phyloP scores from a whole-genome alignment of 345 rosid genomes.

The Euphorbia peplus region DNA sequence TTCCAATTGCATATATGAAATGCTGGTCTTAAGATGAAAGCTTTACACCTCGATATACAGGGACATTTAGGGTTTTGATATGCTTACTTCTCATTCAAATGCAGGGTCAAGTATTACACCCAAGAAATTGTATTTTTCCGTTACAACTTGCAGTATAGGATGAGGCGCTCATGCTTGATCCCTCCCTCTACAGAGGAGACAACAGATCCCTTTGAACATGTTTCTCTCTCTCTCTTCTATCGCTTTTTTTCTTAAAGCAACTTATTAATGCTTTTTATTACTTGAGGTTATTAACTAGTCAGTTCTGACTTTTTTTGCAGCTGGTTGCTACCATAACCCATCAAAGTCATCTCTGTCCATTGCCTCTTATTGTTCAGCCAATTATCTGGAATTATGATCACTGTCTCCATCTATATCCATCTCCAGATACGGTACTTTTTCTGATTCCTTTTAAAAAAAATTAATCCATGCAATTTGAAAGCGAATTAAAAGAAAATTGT shows the following conservation, averaged over 20 bases:
- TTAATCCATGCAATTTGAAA: background rate
- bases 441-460: background rate
- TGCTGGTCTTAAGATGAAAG: background rate
- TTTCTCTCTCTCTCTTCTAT: constrained; percentile 27
- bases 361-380: constrained; percentile 87
- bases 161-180: constrained; percentile 90
- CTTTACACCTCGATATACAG: background rate
- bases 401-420: constrained; percentile 82
- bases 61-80: background rate
- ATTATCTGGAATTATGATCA: constrained; percentile 96
- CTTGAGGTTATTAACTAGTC: constrained; percentile 12
- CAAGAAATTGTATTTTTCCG: constrained; percentile 93
- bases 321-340: constrained; percentile 90
- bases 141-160: constrained; percentile 77
- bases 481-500: background rate
- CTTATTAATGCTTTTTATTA: constrained; percentile 4
- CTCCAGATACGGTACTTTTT: constrained; percentile 73
- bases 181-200: constrained; percentile 86
- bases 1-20: background rate
- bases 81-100: constrained; percentile 18
- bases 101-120: constrained; percentile 81
- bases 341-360: constrained; percentile 93
- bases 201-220: constrained; percentile 77
- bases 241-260: background rate
- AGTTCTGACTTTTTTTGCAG: constrained; percentile 42